phyloP scores from a whole-genome alignment of 306 rosid genomes.

The Myrica gale region DNA sequence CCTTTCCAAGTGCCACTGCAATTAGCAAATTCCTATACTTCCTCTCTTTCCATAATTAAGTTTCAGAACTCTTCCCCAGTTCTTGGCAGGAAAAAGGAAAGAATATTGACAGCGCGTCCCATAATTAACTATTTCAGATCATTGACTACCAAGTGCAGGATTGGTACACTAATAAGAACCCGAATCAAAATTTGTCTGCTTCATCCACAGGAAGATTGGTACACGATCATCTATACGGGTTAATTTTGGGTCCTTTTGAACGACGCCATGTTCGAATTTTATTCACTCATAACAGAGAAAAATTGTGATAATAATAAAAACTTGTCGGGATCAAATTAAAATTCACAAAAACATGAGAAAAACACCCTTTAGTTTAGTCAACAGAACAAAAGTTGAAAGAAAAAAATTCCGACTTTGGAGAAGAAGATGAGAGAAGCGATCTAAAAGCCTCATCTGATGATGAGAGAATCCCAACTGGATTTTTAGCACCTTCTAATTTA shows the following conservation, averaged over 20 bases:
- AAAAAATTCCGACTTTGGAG: no score
- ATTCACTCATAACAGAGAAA: no score
- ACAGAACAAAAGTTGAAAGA: background rate
- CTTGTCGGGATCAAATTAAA: no score
- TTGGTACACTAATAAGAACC: no score
- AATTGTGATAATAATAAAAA: no score
- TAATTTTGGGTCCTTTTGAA: no score
- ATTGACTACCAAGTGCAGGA: background rate
- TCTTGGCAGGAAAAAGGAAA: background rate
- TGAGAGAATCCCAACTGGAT: background rate
- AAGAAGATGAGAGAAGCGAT: no score
- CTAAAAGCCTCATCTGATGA: background rate
- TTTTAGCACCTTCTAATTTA: no score
- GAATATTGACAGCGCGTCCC: background rate
- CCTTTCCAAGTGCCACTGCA: conserved; percentile 12
- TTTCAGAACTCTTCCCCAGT: background rate
- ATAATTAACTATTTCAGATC: background rate
- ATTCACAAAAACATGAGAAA: no score
- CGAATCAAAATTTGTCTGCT: no score
- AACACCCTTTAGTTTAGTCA: background rate
- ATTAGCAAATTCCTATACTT: background rate
- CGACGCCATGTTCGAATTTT: no score
- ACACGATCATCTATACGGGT: no score
- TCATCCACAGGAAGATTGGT: background rate
- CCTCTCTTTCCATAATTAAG: background rate